Conservation (phyloP, 2,329 filamentous ascomycete species). For the Amylocarpus encephaloides region DNA sequence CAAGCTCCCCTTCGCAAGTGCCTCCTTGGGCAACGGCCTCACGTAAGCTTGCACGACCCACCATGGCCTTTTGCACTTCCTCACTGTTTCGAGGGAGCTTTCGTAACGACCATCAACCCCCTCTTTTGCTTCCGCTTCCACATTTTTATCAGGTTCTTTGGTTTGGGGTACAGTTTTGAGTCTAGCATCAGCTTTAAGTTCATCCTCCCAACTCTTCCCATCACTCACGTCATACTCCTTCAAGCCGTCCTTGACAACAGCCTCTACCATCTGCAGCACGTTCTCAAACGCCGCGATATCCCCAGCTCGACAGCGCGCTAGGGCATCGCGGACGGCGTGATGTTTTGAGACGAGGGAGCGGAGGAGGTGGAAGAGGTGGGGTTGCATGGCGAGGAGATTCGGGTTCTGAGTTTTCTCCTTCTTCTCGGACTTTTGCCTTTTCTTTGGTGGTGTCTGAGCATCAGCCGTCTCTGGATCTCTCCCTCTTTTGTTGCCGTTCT, state of each 20-base stretch:
- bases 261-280: conserved; percentile 69
- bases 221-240: conserved; percentile 55
- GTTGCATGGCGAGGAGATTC: conserved; percentile 77
- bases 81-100: conserved; percentile 62
- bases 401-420: conserved; percentile 36
- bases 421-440: conserved; percentile 37
- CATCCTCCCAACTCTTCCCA: conserved; percentile 44
- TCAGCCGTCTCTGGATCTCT: conserved; percentile 32
- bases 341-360: conserved; percentile 74
- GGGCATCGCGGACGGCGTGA: conserved; percentile 77
- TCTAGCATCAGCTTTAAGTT: conserved; percentile 25
- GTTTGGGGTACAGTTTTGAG: conserved; percentile 12
- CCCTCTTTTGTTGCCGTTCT: conserved; percentile 35
- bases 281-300: conserved; percentile 73
- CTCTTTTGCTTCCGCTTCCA: conserved; percentile 32
- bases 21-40: conserved; percentile 80
- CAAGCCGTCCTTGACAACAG: conserved; percentile 65
- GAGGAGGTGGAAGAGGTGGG: conserved; percentile 88
- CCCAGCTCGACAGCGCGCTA: conserved; percentile 62
- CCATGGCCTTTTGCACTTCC: conserved; percentile 72
- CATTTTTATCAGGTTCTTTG: conserved; percentile 17
- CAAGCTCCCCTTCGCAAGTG: conserved; percentile 73
- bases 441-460: conserved; percentile 30
- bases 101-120: conserved; percentile 36
- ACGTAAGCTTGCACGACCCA: conserved; percentile 89